A percentile compares a stretch with the other conserved stretches of the same genome.
phyloP scores from a whole-genome alignment of 164 flowering plant genomes.

The Saururus chinensis region DNA sequence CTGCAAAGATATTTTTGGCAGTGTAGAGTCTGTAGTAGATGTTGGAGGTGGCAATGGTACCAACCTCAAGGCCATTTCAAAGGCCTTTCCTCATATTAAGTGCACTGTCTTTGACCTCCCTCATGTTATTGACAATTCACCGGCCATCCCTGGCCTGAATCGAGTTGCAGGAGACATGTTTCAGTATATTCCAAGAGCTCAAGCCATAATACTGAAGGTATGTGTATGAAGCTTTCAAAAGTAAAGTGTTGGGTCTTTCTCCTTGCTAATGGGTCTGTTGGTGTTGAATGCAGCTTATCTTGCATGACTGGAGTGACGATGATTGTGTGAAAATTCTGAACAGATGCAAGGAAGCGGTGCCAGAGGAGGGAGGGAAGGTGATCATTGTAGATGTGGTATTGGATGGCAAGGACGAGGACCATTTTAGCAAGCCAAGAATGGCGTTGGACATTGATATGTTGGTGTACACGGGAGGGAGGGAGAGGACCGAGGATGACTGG shows the following conservation, averaged over 20 bases:
- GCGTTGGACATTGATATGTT: conserved; percentile 7
- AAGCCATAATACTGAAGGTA: conserved; percentile 5
- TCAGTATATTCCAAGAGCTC: neutral
- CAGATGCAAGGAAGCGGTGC: conserved; percentile 26
- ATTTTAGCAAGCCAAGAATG: conserved; percentile 1
- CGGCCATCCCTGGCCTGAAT: neutral
- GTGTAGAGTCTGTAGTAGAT: conserved; percentile 17
- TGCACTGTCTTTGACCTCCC: conserved; percentile 20
- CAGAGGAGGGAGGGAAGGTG: conserved; percentile 25
- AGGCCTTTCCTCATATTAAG: conserved; percentile 4
- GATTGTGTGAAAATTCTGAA: conserved; percentile 24
- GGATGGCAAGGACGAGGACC: conserved; percentile 6
- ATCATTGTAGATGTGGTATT: conserved; percentile 28
- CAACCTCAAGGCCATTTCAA: conserved; percentile 9
- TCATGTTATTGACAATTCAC: conserved; percentile 2
- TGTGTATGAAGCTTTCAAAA: no score
- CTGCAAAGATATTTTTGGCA: conserved; percentile 10
- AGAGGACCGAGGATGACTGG: conserved; percentile 11
- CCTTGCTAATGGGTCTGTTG: no score
- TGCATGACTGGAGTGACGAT: conserved; percentile 28
- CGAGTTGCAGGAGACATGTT: conserved; percentile 6
- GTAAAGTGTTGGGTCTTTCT: no score
- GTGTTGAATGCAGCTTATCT: neutral
- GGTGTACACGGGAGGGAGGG: conserved; percentile 8
- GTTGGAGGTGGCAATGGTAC: conserved; percentile 28